Conservation (phyloP, 2,329 filamentous ascomycete species). For the Pestalotiopsis sp. region DNA sequence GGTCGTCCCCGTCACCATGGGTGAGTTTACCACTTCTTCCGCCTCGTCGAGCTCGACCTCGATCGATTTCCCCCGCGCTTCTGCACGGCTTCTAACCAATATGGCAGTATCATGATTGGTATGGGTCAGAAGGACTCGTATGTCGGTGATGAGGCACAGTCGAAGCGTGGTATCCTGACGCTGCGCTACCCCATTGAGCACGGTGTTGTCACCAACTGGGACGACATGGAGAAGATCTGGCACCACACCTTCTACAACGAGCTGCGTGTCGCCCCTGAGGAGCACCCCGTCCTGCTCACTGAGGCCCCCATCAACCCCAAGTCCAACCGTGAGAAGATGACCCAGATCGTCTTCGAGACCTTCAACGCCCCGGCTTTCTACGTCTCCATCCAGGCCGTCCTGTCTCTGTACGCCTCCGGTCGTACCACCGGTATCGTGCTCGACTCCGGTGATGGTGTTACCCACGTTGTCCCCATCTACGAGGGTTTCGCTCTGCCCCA, state of each 20-base stretch:
- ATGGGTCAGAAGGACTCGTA: conserved; percentile 99
- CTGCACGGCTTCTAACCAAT: conserved; percentile 31
- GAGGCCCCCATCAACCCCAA: conserved; percentile 99
- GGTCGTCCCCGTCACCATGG: conserved; percentile 99
- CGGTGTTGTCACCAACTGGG: conserved; percentile 99
- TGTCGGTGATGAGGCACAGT: conserved; percentile 99
- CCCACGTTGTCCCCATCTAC: conserved; percentile 99
- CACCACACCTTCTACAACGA: conserved; percentile 99
- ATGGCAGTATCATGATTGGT: conserved; percentile 97
- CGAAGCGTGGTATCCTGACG: conserved; percentile 99
- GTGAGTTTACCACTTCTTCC: conserved; percentile 62
- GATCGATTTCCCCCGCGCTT: conserved; percentile 3
- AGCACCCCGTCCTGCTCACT: conserved; percentile 98
- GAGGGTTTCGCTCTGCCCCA: conserved; percentile 99
- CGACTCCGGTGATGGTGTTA: conserved; percentile 99
- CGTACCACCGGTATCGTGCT: conserved; percentile 99
- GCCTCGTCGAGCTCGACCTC: conserved; percentile 14
- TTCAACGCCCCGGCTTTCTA: conserved; percentile 99
- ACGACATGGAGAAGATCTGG: conserved; percentile 99
- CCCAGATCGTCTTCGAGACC: conserved; percentile 99
- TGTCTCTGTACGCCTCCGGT: conserved; percentile 99
- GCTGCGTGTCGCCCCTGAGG: conserved; percentile 98
- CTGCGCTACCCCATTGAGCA: conserved; percentile 99
- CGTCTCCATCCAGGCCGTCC: conserved; percentile 99
- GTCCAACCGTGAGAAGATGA: conserved; percentile 99